phyloP scores from a whole-genome alignment of 768 basidiomycete genomes.

The Calocybe indica region DNA sequence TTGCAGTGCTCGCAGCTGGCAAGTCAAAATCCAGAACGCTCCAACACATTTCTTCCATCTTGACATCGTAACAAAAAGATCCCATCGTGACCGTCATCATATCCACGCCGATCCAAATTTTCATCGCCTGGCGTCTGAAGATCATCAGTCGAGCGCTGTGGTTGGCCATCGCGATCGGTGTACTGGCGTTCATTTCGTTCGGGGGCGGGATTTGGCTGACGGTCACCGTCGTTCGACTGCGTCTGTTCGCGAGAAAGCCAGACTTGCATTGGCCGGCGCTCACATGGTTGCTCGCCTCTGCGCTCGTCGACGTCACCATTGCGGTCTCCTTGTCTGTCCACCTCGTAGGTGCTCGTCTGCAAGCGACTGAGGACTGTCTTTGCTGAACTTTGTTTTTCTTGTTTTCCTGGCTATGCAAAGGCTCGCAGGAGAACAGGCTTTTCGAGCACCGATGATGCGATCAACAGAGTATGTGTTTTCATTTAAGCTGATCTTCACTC shows the following conservation, averaged over 20 bases:
- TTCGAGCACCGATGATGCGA: constrained; percentile 34
- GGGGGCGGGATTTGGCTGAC: constrained; percentile 40
- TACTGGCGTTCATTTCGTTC: constrained; percentile 29
- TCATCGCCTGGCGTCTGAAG: constrained; percentile 38
- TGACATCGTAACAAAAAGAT: constrained; percentile 2
- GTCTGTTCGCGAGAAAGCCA: constrained; percentile 32
- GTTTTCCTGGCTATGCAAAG: not conserved
- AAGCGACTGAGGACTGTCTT: not conserved
- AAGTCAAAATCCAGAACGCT: not conserved
- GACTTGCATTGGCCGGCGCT: constrained; percentile 39
- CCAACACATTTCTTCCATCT: too few species aligned
- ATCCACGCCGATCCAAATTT: constrained; percentile 42
- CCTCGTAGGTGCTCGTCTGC: constrained; percentile 21
- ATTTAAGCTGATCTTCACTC: not conserved
- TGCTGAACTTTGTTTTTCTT: too few species aligned
- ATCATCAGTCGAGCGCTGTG: constrained; percentile 32
- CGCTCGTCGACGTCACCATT: constrained; percentile 34
- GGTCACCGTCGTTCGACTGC: constrained; percentile 24
- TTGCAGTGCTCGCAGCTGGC: constrained; percentile 21
- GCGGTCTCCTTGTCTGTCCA: constrained; percentile 30
- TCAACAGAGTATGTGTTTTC: constrained; percentile 17
- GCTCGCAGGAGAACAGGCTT: constrained; percentile 32
- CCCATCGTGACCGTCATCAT: constrained; percentile 22
- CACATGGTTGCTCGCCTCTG: constrained; percentile 38
- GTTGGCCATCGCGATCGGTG: constrained; percentile 23